Base-by-base conservation (phyloP, 2,329 filamentous ascomycete species). In the Apiospora arundinis region DNA sequence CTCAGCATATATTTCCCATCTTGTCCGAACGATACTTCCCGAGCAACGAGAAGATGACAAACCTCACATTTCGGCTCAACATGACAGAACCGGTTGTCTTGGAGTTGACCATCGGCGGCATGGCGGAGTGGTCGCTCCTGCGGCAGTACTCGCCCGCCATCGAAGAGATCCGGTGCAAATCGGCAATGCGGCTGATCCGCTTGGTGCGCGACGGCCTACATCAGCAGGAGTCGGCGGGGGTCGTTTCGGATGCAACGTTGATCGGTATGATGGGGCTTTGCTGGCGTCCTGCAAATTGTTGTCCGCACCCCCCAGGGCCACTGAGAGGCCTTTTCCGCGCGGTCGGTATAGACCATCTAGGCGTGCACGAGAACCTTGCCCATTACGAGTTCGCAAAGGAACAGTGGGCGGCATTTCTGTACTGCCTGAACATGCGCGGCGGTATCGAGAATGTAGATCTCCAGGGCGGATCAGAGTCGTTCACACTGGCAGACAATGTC, bases 401-500 rank as follows among this genome's bases (percentile, higher is more conserved):
- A n/a, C 37, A 32, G 8, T 63, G 56, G 32, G 56, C 56, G 28
- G 56, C 56, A 32, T 63, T 40, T 4, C 5, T 63, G 56, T 40
- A 63, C 32, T 63, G 32, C 32, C 9, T 40, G 56, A n/a, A 63
- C 6, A 63, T 63, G 56, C 56, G 56, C 32, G 56, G 56, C 56
- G 56, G 56, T 9, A 63, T 63, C 18, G 56, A 32, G 8, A 40
- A 37, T 9, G n/a, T 63, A 2, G 56, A 63, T 18, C 52, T 37
- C 9, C 8, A n/a, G 2, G 32, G 32, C 56, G 56, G 32, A 40
- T 63, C 56, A 32, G 56, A 40, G 32, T n/a, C 56, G 0, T 63
- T 63, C 32, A 63, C 56, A 40, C 56, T 63, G 28, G 56, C 56
- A 40, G 56, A 63, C 32, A 63, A 63, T n/a, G 32, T 63, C 28